phyloP scores from a whole-genome alignment of 495 filamentous ascomycete genomes.

The Aspergillus diversus region DNA sequence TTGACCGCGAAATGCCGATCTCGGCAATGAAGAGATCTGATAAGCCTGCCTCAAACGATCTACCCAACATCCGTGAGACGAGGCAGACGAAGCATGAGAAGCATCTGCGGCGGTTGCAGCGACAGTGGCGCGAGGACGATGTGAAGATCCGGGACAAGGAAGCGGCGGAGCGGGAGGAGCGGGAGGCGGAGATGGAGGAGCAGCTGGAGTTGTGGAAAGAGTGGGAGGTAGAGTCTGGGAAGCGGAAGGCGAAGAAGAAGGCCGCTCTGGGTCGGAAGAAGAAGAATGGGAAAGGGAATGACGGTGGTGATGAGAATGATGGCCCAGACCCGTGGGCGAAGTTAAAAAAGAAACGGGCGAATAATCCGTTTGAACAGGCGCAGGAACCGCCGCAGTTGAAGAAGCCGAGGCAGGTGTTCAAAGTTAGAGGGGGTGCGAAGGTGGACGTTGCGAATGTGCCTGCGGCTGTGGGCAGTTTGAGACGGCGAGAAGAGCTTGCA shows the following conservation, averaged over 20 bases:
- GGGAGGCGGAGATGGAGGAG: constrained; percentile 56
- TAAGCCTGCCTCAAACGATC: constrained; percentile 29
- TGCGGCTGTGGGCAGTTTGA: constrained; percentile 75
- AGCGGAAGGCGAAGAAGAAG: constrained; percentile 63
- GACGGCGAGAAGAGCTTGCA: constrained; percentile 79
- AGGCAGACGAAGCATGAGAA: constrained; percentile 80
- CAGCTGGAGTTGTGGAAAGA: constrained; percentile 49
- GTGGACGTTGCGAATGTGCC: constrained; percentile 78
- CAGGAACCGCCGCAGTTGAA: constrained; percentile 78
- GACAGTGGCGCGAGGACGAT: constrained; percentile 77
- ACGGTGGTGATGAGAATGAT: constrained; percentile 44
- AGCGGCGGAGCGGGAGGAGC: constrained; percentile 65
- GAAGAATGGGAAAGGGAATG: constrained; percentile 47
- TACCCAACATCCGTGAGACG: constrained; percentile 51
- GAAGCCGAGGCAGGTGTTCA: constrained; percentile 69
- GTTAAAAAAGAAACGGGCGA: constrained; percentile 53
- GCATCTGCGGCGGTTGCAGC: constrained; percentile 78
- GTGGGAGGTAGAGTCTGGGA: constrained; percentile 51
- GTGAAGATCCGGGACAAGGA: constrained; percentile 66
- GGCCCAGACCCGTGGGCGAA: constrained; percentile 83
- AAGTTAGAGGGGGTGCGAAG: constrained; percentile 65
- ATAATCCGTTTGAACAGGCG: constrained; percentile 75
- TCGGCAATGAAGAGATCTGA: constrained; percentile 55
- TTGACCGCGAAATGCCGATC: constrained; percentile 83
- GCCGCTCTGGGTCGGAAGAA: constrained; percentile 43